phyloP scores from a whole-genome alignment of 2,329 filamentous ascomycete genomes.

The Stemphylium beticola region DNA sequence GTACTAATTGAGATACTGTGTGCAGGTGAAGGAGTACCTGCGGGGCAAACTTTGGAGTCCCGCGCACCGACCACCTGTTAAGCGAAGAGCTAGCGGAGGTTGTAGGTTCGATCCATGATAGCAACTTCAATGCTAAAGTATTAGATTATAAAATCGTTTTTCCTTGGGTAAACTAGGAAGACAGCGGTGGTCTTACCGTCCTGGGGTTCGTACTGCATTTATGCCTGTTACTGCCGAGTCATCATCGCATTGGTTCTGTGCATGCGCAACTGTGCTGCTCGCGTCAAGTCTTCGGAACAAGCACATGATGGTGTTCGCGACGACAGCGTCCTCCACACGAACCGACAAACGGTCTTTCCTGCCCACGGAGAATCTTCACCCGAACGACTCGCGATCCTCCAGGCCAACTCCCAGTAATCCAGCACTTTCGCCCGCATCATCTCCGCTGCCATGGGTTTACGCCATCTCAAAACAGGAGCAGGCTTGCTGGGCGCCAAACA shows the following conservation, averaged over 20 bases:
- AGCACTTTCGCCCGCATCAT: background rate
- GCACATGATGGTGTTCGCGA: background rate
- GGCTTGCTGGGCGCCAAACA: slow-evolving; percentile 10
- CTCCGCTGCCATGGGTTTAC: background rate
- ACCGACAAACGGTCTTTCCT: background rate
- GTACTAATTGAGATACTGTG: too few species aligned
- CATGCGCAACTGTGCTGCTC: background rate
- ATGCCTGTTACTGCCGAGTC: background rate
- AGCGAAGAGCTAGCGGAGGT: too few species aligned
- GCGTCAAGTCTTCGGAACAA: background rate
- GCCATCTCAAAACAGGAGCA: background rate
- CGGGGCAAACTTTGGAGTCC: too few species aligned
- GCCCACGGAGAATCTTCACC: background rate
- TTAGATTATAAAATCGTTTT: too few species aligned
- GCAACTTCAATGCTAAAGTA: too few species aligned
- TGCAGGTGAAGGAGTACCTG: too few species aligned
- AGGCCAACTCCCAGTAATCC: too few species aligned
- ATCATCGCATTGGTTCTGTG: background rate
- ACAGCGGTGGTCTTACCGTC: too few species aligned
- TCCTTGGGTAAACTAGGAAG: too few species aligned
- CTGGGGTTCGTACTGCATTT: too few species aligned
- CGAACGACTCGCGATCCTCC: background rate
- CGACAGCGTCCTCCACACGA: background rate
- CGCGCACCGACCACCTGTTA: too few species aligned
- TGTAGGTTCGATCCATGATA: too few species aligned